Conservation (phyloP, 352 stramenopile species). For the Pythium guiyangense region DNA sequence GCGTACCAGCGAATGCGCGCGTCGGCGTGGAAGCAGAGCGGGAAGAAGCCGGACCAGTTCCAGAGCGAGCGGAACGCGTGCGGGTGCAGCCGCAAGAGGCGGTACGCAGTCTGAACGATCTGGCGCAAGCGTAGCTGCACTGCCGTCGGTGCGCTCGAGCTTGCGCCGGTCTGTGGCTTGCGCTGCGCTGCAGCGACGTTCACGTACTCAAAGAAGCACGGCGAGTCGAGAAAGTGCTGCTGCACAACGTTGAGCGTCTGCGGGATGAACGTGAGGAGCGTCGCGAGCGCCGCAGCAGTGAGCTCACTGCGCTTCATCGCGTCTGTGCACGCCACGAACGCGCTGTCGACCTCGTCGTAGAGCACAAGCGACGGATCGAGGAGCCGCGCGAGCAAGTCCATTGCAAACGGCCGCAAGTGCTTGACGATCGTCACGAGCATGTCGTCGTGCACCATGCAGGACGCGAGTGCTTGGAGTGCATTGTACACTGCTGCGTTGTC, state of each 20-base stretch:
- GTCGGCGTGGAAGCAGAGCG: conserved; percentile 74
- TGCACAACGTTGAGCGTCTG: conserved; percentile 50
- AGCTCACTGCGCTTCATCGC: conserved; percentile 45
- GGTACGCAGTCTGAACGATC: conserved; percentile 56
- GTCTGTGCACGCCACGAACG: conserved; percentile 33
- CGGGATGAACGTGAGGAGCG: conserved; percentile 49
- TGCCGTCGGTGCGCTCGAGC: conserved; percentile 1
- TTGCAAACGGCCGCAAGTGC: conserved; percentile 60
- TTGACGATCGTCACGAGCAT: conserved; percentile 42
- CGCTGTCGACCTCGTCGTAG: conserved; percentile 27
- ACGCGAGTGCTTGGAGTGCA: conserved; percentile 50
- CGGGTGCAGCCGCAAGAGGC: conserved; percentile 47
- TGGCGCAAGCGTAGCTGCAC: conserved; percentile 33
- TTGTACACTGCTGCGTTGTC: conserved; percentile 16
- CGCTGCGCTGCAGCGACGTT: conserved; percentile 35
- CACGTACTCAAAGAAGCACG: conserved; percentile 76
- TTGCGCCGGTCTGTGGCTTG: conserved; percentile 28
- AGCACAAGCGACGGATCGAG: conserved; percentile 42
- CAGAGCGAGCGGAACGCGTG: conserved; percentile 53
- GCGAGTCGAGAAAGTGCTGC: conserved; percentile 57
- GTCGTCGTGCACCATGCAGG: conserved; percentile 46
- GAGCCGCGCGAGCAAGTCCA: conserved; percentile 68
- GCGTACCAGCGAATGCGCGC: conserved; percentile 54
- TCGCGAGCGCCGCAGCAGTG: conserved; percentile 45
- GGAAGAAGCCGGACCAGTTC: conserved; percentile 82